Evolutionary conservation across 768 basidiomycete species (phyloP).

Genomic region (Tulasnella sp.): DNA sequence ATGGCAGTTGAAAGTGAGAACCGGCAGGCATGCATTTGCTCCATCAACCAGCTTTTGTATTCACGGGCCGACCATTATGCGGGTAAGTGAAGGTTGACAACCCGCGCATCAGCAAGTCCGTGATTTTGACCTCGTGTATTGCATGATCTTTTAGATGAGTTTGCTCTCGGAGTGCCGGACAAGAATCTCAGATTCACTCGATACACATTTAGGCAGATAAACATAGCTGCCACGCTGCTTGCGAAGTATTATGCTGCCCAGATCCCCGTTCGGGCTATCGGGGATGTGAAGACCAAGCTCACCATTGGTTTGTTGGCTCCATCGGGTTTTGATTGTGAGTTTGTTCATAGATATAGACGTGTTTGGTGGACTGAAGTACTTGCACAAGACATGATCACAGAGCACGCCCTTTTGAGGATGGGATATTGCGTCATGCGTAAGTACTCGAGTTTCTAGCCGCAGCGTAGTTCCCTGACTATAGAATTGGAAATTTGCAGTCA

Average conservation of each 20-base stretch:
- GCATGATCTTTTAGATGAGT: background rate
- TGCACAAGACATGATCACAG: background rate
- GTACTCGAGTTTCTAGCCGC: too few relatives aligned
- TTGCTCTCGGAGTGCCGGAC: background rate
- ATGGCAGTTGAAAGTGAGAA: too few relatives aligned
- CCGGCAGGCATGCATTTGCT: too few relatives aligned
- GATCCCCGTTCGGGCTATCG: background rate
- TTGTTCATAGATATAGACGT: background rate
- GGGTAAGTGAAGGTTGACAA: too few relatives aligned
- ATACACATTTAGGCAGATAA: background rate
- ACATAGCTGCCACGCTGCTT: background rate
- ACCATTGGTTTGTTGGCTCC: background rate
- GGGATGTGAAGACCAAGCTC: background rate
- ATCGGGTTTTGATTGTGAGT: background rate
- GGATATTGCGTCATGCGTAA: background rate
- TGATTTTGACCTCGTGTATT: too few relatives aligned
- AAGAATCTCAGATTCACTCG: background rate
- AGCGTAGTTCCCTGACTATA: background rate
- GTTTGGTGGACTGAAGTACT: too few relatives aligned
- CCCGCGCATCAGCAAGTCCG: too few relatives aligned
- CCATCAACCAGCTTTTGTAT: too few relatives aligned
- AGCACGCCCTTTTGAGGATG: background rate
- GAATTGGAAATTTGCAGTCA: too few relatives aligned
- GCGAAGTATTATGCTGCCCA: background rate
- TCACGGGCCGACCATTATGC: too few relatives aligned